These are phyloP conservation scores for Chaetomium strumarium DNA, from an alignment of 2,329 filamentous ascomycete genomes.

Conservation along the genomic window DNA sequence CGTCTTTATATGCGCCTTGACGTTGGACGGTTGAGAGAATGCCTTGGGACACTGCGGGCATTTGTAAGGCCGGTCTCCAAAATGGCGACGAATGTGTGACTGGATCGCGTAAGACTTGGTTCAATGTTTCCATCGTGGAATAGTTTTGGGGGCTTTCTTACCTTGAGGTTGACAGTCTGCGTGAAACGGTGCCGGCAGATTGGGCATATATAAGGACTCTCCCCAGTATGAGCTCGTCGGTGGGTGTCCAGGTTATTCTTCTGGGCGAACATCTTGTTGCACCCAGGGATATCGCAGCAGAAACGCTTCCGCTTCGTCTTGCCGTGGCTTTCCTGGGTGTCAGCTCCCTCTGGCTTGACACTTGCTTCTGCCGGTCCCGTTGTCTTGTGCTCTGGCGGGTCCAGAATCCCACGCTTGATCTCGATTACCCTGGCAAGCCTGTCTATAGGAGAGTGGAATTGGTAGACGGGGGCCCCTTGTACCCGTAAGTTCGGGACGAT, in stretches of 20 bases:
- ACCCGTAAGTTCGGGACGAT: constrained; percentile 43
- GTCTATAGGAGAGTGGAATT: constrained; percentile 79
- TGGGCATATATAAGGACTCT: constrained; percentile 83
- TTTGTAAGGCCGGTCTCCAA: constrained; percentile 75
- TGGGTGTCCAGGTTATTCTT: constrained; percentile 94
- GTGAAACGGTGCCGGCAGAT: constrained; percentile 77
- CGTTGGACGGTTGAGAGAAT: constrained; percentile 82
- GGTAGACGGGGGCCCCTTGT: constrained; percentile 42
- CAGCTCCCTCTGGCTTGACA: constrained; percentile 39
- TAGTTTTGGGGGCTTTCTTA: constrained; percentile 32
- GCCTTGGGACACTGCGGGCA: constrained; percentile 75
- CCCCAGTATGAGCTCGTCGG: constrained; percentile 78
- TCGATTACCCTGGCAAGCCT: constrained; percentile 86
- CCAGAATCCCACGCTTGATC: constrained; percentile 47
- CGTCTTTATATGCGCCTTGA: constrained; percentile 75
- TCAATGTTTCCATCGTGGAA: neutral
- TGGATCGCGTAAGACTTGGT: constrained; percentile 31
- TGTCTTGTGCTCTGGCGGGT: constrained; percentile 22
- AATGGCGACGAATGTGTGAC: constrained; percentile 84
- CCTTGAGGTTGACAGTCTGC: constrained; percentile 85
- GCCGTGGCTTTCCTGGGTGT: neutral
- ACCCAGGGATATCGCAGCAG: constrained; percentile 66
- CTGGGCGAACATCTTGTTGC: constrained; percentile 78
- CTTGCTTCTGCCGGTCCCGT: constrained; percentile 2
- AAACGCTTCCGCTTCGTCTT: constrained; percentile 55